Conservation (phyloP, 176 grass and related monocot species). For the Chloris gayana region DNA sequence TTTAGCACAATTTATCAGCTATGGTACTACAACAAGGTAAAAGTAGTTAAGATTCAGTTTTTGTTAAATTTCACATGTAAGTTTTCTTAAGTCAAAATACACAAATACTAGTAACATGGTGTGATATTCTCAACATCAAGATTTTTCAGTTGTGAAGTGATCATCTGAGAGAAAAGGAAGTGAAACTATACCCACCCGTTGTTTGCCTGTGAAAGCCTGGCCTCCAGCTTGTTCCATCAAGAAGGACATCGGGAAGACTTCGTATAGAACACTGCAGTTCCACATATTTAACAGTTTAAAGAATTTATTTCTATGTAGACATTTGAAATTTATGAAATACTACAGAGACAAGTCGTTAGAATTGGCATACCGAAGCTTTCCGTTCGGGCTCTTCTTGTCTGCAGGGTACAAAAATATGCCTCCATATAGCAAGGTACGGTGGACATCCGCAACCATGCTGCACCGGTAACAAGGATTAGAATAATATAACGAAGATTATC, state of each 20-base stretch:
- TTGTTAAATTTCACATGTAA: neutral
- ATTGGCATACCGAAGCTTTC: constrained; percentile 76
- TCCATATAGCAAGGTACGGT: constrained; percentile 91
- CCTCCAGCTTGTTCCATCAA: constrained; percentile 98
- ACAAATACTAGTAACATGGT: neutral
- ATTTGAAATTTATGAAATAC: neutral
- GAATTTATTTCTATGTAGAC: neutral
- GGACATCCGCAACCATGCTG: constrained; percentile 96
- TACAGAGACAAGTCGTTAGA: neutral
- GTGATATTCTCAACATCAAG: neutral
- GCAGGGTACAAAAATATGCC: constrained; percentile 95
- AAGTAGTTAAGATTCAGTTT: too few species aligned
- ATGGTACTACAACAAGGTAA: too few species aligned
- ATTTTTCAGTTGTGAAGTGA: neutral
- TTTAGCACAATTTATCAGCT: neutral
- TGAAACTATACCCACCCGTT: constrained; percentile 53
- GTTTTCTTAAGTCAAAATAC: neutral
- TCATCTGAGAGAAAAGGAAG: neutral
- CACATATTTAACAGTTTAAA: constrained; percentile 2
- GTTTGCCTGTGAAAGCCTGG: constrained; percentile 86
- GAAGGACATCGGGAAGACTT: constrained; percentile 96
- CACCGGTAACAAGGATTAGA: neutral
- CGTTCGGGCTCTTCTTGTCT: constrained; percentile 84
- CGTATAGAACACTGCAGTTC: constrained; percentile 81
- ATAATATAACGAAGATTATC: too few species aligned